These are phyloP conservation scores for Chlamydomonas applanata DNA, from an alignment of 139 green algal genomes.

Conservation along the genomic window DNA sequence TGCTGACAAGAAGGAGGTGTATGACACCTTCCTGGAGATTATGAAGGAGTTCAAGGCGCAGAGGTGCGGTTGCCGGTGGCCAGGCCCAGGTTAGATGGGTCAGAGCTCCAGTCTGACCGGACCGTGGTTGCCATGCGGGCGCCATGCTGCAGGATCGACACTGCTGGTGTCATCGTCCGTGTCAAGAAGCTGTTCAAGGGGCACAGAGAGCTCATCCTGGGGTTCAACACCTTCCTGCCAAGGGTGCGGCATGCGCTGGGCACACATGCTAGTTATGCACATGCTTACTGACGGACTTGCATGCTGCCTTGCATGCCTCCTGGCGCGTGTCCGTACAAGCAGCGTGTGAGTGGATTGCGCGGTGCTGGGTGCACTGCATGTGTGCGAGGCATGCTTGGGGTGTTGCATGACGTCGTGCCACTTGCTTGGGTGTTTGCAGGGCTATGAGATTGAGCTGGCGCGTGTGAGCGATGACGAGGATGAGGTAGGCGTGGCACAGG, in stretches of 20 bases:
- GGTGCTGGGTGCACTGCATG: too few species aligned
- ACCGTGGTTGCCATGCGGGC: neutral
- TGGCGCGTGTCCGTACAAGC: too few species aligned
- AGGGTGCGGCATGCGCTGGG: conserved; percentile 73
- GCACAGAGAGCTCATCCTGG: conserved; percentile 94
- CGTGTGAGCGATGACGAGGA: conserved; percentile 52
- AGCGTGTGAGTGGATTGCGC: too few species aligned
- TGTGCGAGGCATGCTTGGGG: neutral
- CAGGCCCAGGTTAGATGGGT: neutral
- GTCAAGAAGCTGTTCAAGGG: conserved; percentile 96
- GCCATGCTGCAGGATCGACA: conserved; percentile 87
- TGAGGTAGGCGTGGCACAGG: conserved; percentile 26
- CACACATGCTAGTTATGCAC: neutral
- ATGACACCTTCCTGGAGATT: conserved; percentile 96
- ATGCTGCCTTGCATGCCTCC: neutral
- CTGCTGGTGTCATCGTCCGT: conserved; percentile 87
- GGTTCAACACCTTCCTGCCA: conserved; percentile 99
- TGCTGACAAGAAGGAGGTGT: conserved; percentile 79
- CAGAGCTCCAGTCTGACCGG: neutral
- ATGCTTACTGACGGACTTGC: conserved; percentile 1
- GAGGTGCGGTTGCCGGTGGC: conserved; percentile 49
- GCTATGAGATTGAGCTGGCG: conserved; percentile 74
- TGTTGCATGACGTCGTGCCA: neutral
- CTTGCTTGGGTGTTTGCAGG: conserved; percentile 33
- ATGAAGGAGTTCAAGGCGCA: conserved; percentile 99